These are phyloP conservation scores for Cryptosporidium andersoni DNA, from an alignment of 169 alveolate species.

Conservation along the genomic window DNA sequence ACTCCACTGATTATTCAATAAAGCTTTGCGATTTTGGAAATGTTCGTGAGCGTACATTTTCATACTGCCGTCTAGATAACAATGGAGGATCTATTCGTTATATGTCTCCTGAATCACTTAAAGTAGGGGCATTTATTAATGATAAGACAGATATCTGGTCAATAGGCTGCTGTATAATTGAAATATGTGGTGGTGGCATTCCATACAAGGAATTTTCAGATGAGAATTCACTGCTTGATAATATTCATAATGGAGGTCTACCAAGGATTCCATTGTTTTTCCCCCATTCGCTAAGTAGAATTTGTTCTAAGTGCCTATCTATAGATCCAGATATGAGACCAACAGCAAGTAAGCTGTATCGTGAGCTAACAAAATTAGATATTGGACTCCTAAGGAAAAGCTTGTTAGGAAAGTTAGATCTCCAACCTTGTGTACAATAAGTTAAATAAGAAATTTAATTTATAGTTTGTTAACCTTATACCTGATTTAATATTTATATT, in stretches of 20 bases:
- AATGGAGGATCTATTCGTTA: conserved; percentile 85
- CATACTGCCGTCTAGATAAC: conserved; percentile 78
- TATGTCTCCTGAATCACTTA: conserved; percentile 84
- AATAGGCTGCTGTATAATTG: conserved; percentile 83
- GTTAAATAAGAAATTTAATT: background rate
- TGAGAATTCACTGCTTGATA: conserved; percentile 22
- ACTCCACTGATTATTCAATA: conserved; percentile 75
- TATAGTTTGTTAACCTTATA: background rate
- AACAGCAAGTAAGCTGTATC: background rate
- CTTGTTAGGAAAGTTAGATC: conserved; percentile 35
- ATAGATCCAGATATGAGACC: conserved; percentile 59
- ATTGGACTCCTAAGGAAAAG: conserved; percentile 14
- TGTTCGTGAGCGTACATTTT: conserved; percentile 76
- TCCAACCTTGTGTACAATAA: conserved; percentile 15
- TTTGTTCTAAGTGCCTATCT: conserved; percentile 40
- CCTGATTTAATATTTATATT: background rate
- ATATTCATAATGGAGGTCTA: conserved; percentile 16
- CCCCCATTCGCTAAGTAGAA: conserved; percentile 13
- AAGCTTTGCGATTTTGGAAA: conserved; percentile 84
- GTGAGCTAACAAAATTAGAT: conserved; percentile 18
- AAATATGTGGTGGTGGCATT: conserved; percentile 81
- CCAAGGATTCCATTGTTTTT: conserved; percentile 61
- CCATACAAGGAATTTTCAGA: conserved; percentile 79
- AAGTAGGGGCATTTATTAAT: conserved; percentile 76
- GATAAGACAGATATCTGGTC: conserved; percentile 85